Evolutionary conservation across 306 rosid species (phyloP), one percentile per base, ranked within the genome.

Genomic region (Hippophae tibetana): DNA sequence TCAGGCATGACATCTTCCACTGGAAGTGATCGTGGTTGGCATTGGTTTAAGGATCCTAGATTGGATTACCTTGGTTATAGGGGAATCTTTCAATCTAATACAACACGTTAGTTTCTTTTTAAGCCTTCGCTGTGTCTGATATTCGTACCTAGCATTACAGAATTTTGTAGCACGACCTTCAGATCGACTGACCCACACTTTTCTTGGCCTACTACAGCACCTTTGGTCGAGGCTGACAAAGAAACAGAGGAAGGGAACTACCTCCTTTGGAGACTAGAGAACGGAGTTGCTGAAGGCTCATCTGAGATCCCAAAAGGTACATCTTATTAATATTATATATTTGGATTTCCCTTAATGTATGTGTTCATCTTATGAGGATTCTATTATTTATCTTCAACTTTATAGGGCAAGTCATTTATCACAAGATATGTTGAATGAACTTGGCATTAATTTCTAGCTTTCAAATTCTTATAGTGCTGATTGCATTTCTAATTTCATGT

Each of bases 251-350:
- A 92, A 73, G 62, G 68, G 48, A 92, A 87, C 73, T 92, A 81
- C 62, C 61, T 72, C 42, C 41, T 76, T 23, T 87, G 98, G 98
- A 87, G 98, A 70, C 27, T 83, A 45, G 82, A 68, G 43, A 84
- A 81, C 40, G 98, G 98, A 43, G 88, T 92, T 67, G 93, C 96
- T 14, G 98, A 92, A 76, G 98, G 96, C 61, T 85, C 98, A 42
- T 56, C 75, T 2, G 96, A 87, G 86, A 92, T 92, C 70, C 84
- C 85, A 42, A 92, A 83, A 78, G 96, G 98, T 90, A 61, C 31
- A 38, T 63, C 10, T 72, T 50, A 25, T 40, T 7, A 44, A 27
- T 2, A 2, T 47, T 23, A 10, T 18, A 6, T 1, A 42, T 31
- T 42, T 12, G 14, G 13, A n/a, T 23, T 71, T 53, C 40, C 56